These are phyloP conservation scores for Rhizopogon sp. DNA, from an alignment of 768 basidiomycete species.

Conservation along the genomic window DNA sequence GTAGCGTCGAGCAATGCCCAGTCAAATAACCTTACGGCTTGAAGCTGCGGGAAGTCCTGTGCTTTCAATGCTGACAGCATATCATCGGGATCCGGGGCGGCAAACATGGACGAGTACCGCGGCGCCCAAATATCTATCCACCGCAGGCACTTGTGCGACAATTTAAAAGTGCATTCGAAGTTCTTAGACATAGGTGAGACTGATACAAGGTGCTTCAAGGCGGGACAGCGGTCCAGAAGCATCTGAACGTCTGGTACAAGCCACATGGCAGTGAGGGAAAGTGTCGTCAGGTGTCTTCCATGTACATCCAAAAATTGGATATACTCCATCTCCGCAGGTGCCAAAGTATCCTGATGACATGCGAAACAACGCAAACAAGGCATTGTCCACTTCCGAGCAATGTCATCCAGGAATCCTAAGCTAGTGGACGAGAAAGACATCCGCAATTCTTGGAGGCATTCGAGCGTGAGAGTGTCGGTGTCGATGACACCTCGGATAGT, in stretches of 20 bases:
- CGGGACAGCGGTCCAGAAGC: constrained; percentile 1
- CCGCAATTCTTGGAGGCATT: not conserved
- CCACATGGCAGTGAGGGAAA: not conserved
- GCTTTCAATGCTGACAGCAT: not conserved
- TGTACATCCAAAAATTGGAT: not conserved
- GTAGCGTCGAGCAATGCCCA: not conserved
- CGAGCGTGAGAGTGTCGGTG: not conserved
- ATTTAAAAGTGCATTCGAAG: not conserved
- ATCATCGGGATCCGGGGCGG: not conserved
- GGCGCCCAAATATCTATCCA: constrained; percentile 3
- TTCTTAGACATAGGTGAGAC: not conserved
- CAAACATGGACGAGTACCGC: not conserved
- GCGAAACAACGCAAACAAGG: not conserved
- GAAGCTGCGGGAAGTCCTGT: not conserved
- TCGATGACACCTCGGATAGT: not conserved
- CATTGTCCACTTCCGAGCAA: not conserved
- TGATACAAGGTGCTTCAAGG: not conserved
- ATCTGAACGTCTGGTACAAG: not conserved
- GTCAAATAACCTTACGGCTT: not conserved
- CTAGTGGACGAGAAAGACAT: not conserved
- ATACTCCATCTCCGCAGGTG: not conserved
- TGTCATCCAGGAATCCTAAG: not conserved
- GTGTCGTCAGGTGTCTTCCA: not conserved
- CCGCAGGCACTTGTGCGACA: not conserved
- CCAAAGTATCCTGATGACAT: not conserved